Conservation (phyloP, 208 protist species). For the Crithidia fasciculata region DNA sequence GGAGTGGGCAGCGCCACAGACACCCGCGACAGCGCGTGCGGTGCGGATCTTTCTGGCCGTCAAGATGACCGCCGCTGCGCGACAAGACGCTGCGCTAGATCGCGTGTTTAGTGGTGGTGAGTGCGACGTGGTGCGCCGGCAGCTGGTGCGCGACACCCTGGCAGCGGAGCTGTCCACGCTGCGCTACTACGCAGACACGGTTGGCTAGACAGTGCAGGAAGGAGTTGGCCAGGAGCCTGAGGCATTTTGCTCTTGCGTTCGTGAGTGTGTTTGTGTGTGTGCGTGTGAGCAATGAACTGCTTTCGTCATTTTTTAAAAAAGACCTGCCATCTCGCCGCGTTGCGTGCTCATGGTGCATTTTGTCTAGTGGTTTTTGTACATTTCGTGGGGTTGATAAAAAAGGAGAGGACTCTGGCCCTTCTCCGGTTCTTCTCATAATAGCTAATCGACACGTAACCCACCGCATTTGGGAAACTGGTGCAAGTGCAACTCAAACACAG, state of each 20-base stretch:
- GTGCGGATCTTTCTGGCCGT: constrained; percentile 27
- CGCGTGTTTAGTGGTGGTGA: constrained; percentile 25
- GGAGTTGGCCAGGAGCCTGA: no score
- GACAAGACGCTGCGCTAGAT: constrained; percentile 13
- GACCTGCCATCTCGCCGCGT: no score
- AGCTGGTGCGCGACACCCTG: constrained; percentile 42
- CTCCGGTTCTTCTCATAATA: no score
- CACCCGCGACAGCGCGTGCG: neutral
- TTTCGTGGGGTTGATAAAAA: no score
- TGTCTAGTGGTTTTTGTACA: no score
- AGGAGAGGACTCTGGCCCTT: no score
- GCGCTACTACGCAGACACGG: constrained; percentile 24
- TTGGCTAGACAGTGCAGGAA: neutral
- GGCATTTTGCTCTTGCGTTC: no score
- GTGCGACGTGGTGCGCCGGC: constrained; percentile 25
- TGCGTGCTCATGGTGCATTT: no score
- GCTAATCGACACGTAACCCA: neutral
- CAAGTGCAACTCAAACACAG: no score
- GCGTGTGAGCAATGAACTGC: neutral
- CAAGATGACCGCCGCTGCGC: constrained; percentile 16
- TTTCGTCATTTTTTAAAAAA: neutral
- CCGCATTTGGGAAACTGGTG: neutral
- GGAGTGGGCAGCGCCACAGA: constrained; percentile 47
- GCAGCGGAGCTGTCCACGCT: constrained; percentile 54
- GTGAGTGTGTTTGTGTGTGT: neutral